Percentiles rank a stretch among this genome's conserved stretches.
These are phyloP conservation scores for Colletotrichum sp. DNA, from an alignment of 2,329 filamentous ascomycete genomes.

Conservation along the genomic window DNA sequence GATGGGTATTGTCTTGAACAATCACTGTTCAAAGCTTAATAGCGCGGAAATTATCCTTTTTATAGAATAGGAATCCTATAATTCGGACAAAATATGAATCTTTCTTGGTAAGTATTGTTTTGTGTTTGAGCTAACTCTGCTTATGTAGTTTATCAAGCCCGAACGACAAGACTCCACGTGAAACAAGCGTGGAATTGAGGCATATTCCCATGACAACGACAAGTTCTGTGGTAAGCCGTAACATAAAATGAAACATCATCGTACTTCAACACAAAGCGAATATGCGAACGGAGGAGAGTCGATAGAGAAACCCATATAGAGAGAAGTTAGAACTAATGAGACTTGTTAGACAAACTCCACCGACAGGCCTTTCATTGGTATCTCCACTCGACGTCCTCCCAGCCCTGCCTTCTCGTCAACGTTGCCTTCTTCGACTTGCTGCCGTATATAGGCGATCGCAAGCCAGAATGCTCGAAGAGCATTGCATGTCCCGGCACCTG, in stretches of 20 bases:
- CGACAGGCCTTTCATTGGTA: slow-evolving; percentile 1
- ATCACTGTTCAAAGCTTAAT: background rate
- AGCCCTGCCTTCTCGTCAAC: slow-evolving; percentile 24
- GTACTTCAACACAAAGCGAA: accelerated
- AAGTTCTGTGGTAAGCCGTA: background rate
- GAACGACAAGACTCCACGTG: background rate
- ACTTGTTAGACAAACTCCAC: background rate
- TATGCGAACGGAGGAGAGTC: background rate
- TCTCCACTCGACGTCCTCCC: slow-evolving; percentile 30
- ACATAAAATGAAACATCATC: background rate
- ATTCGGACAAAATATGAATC: background rate
- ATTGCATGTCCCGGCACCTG: slow-evolving; percentile 21
- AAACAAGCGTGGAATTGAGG: background rate
- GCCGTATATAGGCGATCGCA: slow-evolving; percentile 14
- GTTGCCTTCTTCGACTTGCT: slow-evolving; percentile 11
- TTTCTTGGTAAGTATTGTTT: too few relatives aligned
- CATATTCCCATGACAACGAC: background rate
- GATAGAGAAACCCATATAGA: background rate
- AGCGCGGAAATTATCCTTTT: background rate
- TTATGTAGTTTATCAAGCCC: background rate
- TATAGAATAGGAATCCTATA: background rate
- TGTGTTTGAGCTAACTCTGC: background rate
- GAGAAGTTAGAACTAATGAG: background rate
- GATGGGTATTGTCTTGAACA: background rate
- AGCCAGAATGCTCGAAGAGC: slow-evolving; percentile 9